phyloP scores from a whole-genome alignment of 306 rosid genomes.

The Pterocarpus santalinus region DNA sequence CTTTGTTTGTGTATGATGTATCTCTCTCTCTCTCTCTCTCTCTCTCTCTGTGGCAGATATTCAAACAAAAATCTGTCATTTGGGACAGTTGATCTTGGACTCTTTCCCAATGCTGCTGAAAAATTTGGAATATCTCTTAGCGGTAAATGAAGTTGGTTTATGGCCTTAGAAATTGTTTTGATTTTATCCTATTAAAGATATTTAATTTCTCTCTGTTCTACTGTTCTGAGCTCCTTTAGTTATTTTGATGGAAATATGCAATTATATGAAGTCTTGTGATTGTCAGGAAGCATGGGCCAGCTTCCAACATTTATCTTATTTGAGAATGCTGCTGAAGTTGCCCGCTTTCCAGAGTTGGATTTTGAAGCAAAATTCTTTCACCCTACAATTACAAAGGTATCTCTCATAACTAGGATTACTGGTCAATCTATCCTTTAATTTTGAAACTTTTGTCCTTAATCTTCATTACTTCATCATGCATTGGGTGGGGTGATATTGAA shows the following conservation, averaged over 20 bases:
- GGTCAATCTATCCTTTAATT: neutral
- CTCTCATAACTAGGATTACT: neutral
- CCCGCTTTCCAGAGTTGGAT: conserved; percentile 80
- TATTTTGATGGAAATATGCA: conserved; percentile 18
- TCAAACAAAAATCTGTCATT: conserved; percentile 85
- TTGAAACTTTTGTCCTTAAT: neutral
- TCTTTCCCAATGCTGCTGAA: conserved; percentile 93
- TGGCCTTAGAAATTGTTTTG: conserved; percentile 19
- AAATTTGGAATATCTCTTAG: conserved; percentile 83
- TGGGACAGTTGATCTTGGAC: conserved; percentile 91
- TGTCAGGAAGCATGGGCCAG: conserved; percentile 83
- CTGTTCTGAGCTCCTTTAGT: conserved; percentile 6
- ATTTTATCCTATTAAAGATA: neutral
- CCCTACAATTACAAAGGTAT: conserved; percentile 77
- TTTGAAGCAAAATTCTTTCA: conserved; percentile 62
- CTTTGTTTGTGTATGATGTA: conserved; percentile 19
- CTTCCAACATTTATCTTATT: conserved; percentile 91
- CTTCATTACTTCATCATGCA: neutral
- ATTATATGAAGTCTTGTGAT: conserved; percentile 35
- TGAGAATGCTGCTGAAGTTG: conserved; percentile 79
- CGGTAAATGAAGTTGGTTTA: conserved; percentile 55
- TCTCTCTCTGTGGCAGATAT: conserved; percentile 66
- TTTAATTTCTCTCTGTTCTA: conserved; percentile 17
- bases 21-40: neutral
- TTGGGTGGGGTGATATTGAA: neutral